Evolutionary conservation across 768 basidiomycete genomes (phyloP).

Genomic region (Kwoniella sp.): DNA sequence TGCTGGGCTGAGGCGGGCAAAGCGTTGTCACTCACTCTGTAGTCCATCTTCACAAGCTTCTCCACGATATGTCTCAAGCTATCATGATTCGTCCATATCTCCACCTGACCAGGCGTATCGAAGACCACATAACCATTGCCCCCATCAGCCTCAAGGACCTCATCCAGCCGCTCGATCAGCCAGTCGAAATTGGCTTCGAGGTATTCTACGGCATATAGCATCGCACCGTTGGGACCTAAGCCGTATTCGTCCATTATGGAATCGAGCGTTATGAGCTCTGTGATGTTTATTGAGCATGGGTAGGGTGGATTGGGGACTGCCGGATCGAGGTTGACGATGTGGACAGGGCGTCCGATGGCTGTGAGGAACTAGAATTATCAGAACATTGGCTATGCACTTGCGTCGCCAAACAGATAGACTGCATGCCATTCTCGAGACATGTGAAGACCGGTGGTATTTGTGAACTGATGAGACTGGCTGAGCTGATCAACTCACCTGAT

Average conservation of each 20-base stretch:
- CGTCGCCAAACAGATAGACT: neutral
- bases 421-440: too few species aligned
- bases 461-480: neutral
- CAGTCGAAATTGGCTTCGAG: slow-evolving; percentile 89
- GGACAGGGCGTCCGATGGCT: slow-evolving; percentile 80
- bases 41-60: slow-evolving; percentile 71
- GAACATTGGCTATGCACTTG: neutral
- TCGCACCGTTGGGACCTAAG: slow-evolving; percentile 92
- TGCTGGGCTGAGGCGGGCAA: too few species aligned
- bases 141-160: slow-evolving; percentile 71
- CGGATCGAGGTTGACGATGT: slow-evolving; percentile 93
- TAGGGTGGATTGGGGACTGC: slow-evolving; percentile 89
- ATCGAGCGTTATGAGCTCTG: slow-evolving; percentile 79
- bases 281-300: slow-evolving; percentile 83
- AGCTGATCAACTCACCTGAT: slow-evolving; percentile 54
- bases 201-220: slow-evolving; percentile 96
- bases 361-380: slow-evolving; percentile 65
- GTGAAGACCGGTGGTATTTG: neutral
- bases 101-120: slow-evolving; percentile 96
- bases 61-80: slow-evolving; percentile 79
- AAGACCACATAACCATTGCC: slow-evolving; percentile 80
- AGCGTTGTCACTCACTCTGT: slow-evolving; percentile 68
- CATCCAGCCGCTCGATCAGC: slow-evolving; percentile 59
- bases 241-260: slow-evolving; percentile 82
- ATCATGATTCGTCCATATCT: slow-evolving; percentile 92